Evolutionary conservation across 768 basidiomycete genomes (phyloP), one percentile per base, ranked within the genome.

Genomic region (Fibroporia radiculosa): DNA sequence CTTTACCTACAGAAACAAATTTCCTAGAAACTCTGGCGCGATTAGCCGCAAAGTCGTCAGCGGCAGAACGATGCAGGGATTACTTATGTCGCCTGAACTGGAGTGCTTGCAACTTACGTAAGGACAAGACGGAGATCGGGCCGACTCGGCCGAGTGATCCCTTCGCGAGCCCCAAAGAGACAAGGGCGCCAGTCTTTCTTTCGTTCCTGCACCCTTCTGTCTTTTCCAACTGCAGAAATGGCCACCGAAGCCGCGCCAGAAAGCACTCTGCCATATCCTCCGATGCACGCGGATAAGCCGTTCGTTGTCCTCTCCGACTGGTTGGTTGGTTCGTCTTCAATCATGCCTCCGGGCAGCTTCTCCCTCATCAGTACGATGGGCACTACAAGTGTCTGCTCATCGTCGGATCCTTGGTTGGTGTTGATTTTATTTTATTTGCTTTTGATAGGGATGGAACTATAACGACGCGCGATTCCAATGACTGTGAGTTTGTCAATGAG

Each of bases 231-330:
- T 6, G 20, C 34, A 25, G 26, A 2, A 16, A 51, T 48, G 42
- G 19, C 48, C 25, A 39, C 27, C 23, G 54, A 56, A 28, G n/a
- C 39, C 25, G 62, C 57, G n/a, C 68, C 83, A 22, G 63, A 77
- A 57, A 85, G 83, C 62, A 80, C 78, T 2, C 71, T 91, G 0
- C 85, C 84, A 4, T 88, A 90, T 64, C 89, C 89, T 20, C 81
- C 86, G 1, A 66, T 93, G 26, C 78, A 90, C 65, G 68, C 66
- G 41, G 80, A 85, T 66, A 88, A 90, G 66, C 76, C 77, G 57
- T 93, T 92, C 48, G 80, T 95, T 16, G 86, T 86, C 10, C 68
- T 95, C 35, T 88, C 89, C 42, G 93, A 97, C 61, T 97, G 93
- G 91, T 92, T 59, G 44, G 47, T 38, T 49, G 48, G 52, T 50